A percentile compares a stretch with the other conserved stretches of the same genome.
These are phyloP conservation scores for Dactylella cylindrospora DNA, from an alignment of 2,329 filamentous ascomycete species.

Conservation along the genomic window DNA sequence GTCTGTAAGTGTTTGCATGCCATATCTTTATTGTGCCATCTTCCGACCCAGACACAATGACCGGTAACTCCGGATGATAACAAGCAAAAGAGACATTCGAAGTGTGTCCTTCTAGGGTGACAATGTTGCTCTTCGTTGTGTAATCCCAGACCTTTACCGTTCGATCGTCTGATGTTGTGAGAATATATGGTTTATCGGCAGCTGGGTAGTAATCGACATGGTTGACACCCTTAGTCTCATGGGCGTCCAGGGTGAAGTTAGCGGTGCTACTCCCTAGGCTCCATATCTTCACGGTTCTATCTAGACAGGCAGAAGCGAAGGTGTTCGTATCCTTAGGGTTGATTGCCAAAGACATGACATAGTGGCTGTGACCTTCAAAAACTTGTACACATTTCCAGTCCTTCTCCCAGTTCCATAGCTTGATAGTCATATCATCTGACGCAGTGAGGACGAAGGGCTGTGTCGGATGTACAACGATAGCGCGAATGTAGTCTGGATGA, in stretches of 20 bases:
- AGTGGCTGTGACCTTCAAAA: slow-evolving; percentile 94
- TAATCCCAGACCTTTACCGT: slow-evolving; percentile 99
- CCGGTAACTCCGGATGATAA: slow-evolving; percentile 93
- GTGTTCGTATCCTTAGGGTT: slow-evolving; percentile 97
- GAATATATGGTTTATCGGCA: slow-evolving; percentile 78
- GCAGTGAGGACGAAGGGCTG: slow-evolving; percentile 95
- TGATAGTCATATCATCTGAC: slow-evolving; percentile 97
- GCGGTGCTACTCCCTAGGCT: slow-evolving; percentile 88
- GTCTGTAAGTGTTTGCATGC: slow-evolving; percentile 95
- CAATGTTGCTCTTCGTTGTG: slow-evolving; percentile 95
- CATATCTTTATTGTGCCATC: slow-evolving; percentile 97
- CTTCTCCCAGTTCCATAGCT: slow-evolving; percentile 99
- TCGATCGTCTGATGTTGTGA: slow-evolving; percentile 93
- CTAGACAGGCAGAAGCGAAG: slow-evolving; percentile 89
- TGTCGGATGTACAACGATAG: slow-evolving; percentile 91
- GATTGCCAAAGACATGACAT: slow-evolving; percentile 94
- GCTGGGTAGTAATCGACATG: slow-evolving; percentile 87
- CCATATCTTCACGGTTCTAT: slow-evolving; percentile 98
- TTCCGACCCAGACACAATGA: slow-evolving; percentile 97
- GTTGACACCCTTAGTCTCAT: slow-evolving; percentile 65
- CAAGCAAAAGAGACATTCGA: slow-evolving; percentile 98
- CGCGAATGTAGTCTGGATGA: slow-evolving; percentile 96
- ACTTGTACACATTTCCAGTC: slow-evolving; percentile 96
- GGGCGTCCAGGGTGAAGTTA: slow-evolving; percentile 91
- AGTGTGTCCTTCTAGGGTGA: slow-evolving; percentile 92